Conservation (phyloP, 257 asterid species). For the Solanum microdontum region DNA sequence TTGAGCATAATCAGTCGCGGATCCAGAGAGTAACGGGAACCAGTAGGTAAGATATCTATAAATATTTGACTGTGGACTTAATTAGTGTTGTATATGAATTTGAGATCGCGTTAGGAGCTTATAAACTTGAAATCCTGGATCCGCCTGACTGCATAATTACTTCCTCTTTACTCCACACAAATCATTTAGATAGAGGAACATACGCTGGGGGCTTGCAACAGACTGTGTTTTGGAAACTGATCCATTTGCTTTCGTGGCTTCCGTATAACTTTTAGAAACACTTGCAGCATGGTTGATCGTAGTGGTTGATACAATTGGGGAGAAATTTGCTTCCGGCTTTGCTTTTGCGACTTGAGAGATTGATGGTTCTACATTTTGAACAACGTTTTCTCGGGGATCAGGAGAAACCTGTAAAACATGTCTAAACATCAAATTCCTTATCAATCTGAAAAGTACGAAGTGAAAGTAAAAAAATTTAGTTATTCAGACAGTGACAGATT, state of each 20-base stretch:
- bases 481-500: neutral
- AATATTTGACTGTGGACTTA: neutral
- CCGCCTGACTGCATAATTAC: neutral
- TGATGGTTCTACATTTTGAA: neutral
- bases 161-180: neutral
- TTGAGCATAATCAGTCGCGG: neutral
- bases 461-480: neutral
- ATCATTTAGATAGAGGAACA: neutral
- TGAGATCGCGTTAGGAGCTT: neutral
- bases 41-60: neutral
- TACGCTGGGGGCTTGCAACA: slow-evolving; percentile 5
- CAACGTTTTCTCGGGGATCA: neutral
- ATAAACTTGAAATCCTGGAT: neutral
- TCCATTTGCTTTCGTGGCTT: slow-evolving; percentile 2
- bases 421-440: neutral
- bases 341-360: neutral
- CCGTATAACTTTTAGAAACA: slow-evolving; percentile 3
- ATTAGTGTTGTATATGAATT: neutral
- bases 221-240: neutral
- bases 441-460: neutral
- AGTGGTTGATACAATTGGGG: neutral
- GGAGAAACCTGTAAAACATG: neutral
- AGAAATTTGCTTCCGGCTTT: neutral
- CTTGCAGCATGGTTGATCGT: slow-evolving; percentile 5
- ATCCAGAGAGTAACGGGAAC: neutral